phyloP scores from a whole-genome alignment of 331 rosid species.

The Cucumis variabilis region DNA sequence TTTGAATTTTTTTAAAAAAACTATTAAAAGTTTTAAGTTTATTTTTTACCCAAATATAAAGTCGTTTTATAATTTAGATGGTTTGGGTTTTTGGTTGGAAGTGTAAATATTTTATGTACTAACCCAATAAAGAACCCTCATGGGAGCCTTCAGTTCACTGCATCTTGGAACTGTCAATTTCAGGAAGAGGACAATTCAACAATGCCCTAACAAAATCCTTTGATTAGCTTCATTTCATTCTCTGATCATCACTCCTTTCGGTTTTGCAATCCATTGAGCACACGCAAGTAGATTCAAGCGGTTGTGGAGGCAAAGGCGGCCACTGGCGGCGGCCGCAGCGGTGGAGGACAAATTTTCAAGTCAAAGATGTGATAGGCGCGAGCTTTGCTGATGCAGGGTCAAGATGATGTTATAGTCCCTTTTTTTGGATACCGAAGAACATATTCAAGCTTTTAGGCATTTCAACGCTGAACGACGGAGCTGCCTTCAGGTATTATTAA shows the following conservation, averaged over 20 bases:
- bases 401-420: background rate
- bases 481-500: background rate
- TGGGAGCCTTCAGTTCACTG: background rate
- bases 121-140: background rate
- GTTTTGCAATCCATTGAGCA: background rate
- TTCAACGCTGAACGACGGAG: background rate
- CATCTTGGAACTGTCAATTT: constrained; percentile 18
- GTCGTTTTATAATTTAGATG: no score
- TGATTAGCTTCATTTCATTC: background rate
- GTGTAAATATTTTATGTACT: no score
- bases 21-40: no score
- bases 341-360: background rate
- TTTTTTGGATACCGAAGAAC: background rate
- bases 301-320: background rate
- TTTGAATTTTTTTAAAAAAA: no score
- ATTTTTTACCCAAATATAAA: no score
- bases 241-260: background rate
- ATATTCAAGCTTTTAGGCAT: background rate
- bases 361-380: background rate
- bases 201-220: background rate
- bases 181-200: background rate
- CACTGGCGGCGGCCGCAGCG: constrained; percentile 15
- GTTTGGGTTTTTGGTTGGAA: no score
- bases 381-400: background rate
- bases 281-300: background rate